These are phyloP conservation scores for Penstemon newberryi DNA, from an alignment of 257 asterid species.

Conservation along the genomic window DNA sequence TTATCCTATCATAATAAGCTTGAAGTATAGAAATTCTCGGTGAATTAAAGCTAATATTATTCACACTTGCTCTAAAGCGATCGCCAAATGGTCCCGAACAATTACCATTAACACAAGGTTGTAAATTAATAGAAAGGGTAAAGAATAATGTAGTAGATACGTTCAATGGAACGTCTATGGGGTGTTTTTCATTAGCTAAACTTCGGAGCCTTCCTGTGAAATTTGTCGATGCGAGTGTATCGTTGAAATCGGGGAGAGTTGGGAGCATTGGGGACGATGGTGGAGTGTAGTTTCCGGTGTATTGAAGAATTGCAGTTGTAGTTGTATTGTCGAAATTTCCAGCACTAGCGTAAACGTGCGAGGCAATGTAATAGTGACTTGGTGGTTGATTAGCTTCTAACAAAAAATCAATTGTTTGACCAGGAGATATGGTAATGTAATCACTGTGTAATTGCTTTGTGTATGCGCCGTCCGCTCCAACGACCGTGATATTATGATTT, in stretches of 20 bases:
- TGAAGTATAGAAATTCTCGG: slow-evolving; percentile 52
- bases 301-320: slow-evolving; percentile 53
- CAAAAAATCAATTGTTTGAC: slow-evolving; percentile 58
- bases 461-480: slow-evolving; percentile 61
- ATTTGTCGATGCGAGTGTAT: slow-evolving; percentile 36
- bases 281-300: slow-evolving; percentile 34
- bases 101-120: slow-evolving; percentile 29
- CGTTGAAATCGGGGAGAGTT: slow-evolving; percentile 37
- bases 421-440: slow-evolving; percentile 55
- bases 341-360: slow-evolving; percentile 40
- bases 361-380: slow-evolving; percentile 56
- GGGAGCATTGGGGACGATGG: slow-evolving; percentile 40
- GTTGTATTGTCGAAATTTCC: slow-evolving; percentile 41
- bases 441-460: slow-evolving; percentile 43
- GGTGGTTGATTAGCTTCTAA: slow-evolving; percentile 52
- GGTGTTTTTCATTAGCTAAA: slow-evolving; percentile 36
- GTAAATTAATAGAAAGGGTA: slow-evolving; percentile 46
- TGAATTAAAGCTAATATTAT: slow-evolving; percentile 43
- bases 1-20: slow-evolving; percentile 55
- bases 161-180: slow-evolving; percentile 44
- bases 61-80: slow-evolving; percentile 54
- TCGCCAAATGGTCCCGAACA: slow-evolving; percentile 48
- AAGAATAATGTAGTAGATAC: slow-evolving; percentile 27
- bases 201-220: slow-evolving; percentile 52
- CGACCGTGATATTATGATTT: slow-evolving; percentile 46